These are phyloP conservation scores for Arctium lappa DNA, from an alignment of 129 eudicot species.

Conservation along the genomic window DNA sequence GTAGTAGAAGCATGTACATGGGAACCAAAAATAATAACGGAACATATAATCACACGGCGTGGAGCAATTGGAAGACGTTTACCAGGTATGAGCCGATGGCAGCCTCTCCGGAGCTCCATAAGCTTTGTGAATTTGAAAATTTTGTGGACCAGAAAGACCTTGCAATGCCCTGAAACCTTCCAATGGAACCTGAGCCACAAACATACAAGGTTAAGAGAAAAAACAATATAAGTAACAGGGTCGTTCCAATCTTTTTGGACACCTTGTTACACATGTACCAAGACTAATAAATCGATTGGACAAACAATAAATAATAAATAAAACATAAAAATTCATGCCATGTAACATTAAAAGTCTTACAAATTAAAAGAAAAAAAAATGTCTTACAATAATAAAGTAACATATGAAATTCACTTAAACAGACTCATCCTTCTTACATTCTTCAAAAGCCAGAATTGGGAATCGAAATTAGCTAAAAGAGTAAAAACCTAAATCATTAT, in stretches of 20 bases:
- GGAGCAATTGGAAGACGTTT: background rate
- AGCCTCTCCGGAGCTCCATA: constrained; percentile 95
- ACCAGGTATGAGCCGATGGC: constrained; percentile 99
- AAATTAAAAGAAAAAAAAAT: too few species aligned
- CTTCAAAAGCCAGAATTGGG: background rate
- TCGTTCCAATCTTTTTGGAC: too few species aligned
- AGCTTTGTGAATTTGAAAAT: constrained; percentile 94
- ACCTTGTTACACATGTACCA: background rate
- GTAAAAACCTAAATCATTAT: background rate
- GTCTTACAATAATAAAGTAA: background rate
- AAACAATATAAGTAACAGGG: background rate
- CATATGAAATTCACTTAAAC: background rate
- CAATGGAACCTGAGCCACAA: constrained; percentile 63
- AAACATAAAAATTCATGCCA: too few species aligned
- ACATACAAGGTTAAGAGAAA: background rate
- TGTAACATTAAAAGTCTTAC: too few species aligned
- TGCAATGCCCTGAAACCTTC: constrained; percentile 96
- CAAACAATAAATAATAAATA: background rate
- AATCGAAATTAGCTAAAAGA: background rate
- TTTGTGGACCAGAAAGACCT: constrained; percentile 97
- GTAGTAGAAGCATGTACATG: background rate
- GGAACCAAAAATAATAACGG: background rate
- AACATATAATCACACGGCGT: background rate
- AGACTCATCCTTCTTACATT: background rate
- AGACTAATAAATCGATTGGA: background rate